phyloP scores from a whole-genome alignment of 1,284 basidiomycete species.

The Papiliotrema flavescens region DNA sequence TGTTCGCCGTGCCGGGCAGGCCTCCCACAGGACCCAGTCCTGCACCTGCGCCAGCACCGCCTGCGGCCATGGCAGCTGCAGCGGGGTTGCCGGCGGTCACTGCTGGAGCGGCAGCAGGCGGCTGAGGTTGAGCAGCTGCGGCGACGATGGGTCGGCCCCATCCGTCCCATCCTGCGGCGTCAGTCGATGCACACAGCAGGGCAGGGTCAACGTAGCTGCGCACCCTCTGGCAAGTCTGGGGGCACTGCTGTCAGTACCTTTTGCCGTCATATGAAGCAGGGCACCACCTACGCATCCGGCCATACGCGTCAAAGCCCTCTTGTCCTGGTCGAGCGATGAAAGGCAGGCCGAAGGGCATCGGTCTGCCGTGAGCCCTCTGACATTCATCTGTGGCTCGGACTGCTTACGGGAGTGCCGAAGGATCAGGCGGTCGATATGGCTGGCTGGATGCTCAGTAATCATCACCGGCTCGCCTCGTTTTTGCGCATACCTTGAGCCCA shows the following conservation, averaged over 20 bases:
- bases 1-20: slow-evolving; percentile 1
- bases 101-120: slow-evolving; percentile 1
- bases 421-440: slow-evolving; percentile 41
- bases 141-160: slow-evolving; percentile 38
- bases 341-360: slow-evolving; percentile 38
- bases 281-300: slow-evolving; percentile 30
- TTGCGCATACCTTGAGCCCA: slow-evolving; percentile 30
- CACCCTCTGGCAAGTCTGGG: slow-evolving; percentile 35
- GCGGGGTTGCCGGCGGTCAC: not conserved
- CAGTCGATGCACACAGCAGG: not conserved
- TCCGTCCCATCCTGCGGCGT: slow-evolving; percentile 35
- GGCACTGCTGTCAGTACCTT: slow-evolving; percentile 26
- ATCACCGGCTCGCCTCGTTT: no score
- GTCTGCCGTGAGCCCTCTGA: slow-evolving; percentile 9
- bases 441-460: slow-evolving; percentile 16
- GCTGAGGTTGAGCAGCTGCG: slow-evolving; percentile 13
- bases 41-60: not conserved
- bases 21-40: not conserved
- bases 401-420: slow-evolving; percentile 25
- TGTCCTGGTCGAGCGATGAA: slow-evolving; percentile 41
- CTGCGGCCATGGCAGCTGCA: slow-evolving; percentile 1
- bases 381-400: not conserved
- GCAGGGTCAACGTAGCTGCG: not conserved
- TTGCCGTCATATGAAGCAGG: not conserved
- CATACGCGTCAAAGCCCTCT: slow-evolving; percentile 41